Conservation (phyloP, 345 rosid genomes). For the Hibiscus trionum region DNA sequence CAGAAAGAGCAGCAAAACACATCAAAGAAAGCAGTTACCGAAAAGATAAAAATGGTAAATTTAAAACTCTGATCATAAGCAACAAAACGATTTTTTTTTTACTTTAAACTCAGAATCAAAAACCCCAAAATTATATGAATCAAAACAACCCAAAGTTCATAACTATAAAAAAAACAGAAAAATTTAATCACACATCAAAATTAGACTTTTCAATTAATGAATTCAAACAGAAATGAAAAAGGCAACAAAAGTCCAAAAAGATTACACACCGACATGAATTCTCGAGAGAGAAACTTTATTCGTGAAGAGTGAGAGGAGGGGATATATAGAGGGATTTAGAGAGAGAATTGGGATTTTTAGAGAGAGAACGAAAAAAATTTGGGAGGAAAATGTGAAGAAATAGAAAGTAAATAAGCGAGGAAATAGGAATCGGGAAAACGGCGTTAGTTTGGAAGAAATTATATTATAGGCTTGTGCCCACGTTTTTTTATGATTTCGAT, state of each 20-base stretch:
- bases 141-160: slow-evolving; percentile 15
- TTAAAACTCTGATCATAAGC: neutral
- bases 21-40: neutral
- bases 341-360: slow-evolving; percentile 11
- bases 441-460: neutral
- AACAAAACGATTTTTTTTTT: neutral
- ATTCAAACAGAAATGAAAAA: slow-evolving; percentile 6
- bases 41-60: neutral
- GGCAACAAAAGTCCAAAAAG: neutral
- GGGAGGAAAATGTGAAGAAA: neutral
- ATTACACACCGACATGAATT: slow-evolving; percentile 63
- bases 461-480: too few relatives aligned
- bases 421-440: neutral
- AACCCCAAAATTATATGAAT: neutral
- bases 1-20: neutral
- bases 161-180: neutral
- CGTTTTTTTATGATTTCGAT: too few relatives aligned
- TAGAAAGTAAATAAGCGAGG: neutral
- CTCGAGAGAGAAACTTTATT: slow-evolving; percentile 8
- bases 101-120: slow-evolving; percentile 6
- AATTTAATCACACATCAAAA: slow-evolving; percentile 8
- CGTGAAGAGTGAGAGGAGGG: too few relatives aligned
- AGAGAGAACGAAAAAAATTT: neutral
- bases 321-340: slow-evolving; percentile 5
- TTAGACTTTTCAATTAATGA: slow-evolving; percentile 1